These are phyloP conservation scores for Xylaria sp. DNA, from an alignment of 495 filamentous ascomycete species.

Conservation along the genomic window DNA sequence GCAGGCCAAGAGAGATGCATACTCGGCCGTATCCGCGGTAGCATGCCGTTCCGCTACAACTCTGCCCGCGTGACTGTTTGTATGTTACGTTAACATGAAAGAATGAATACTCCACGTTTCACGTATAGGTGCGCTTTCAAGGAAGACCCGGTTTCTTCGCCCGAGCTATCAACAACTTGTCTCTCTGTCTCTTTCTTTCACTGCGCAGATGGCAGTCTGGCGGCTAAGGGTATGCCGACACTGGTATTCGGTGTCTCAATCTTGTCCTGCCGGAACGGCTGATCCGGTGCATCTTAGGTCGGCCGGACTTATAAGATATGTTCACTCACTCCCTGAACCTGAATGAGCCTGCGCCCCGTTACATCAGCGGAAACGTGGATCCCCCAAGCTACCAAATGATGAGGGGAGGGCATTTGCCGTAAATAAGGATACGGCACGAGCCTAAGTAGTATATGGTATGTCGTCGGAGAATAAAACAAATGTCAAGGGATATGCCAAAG, in stretches of 20 bases:
- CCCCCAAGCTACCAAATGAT: neutral
- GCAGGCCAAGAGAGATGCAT: neutral
- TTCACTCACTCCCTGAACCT: neutral
- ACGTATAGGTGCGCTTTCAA: neutral
- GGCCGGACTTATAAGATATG: neutral
- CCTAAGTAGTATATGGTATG: neutral
- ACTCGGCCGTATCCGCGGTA: neutral
- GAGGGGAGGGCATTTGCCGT: neutral
- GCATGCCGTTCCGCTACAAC: neutral
- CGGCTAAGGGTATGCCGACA: too few relatives aligned
- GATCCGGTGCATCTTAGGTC: neutral
- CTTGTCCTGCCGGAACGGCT: neutral
- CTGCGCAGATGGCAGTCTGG: neutral
- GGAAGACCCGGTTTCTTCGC: neutral
- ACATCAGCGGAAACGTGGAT: neutral
- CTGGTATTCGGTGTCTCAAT: neutral
- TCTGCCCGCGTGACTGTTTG: neutral
- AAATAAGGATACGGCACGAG: neutral
- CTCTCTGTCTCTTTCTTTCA: too few relatives aligned
- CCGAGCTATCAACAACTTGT: neutral
- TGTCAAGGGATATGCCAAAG: neutral
- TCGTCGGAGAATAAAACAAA: neutral
- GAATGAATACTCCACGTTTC: neutral
- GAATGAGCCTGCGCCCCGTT: neutral
- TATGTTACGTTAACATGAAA: neutral